phyloP scores from a whole-genome alignment of 2,329 filamentous ascomycete species.

The Paraphoma sp. region DNA sequence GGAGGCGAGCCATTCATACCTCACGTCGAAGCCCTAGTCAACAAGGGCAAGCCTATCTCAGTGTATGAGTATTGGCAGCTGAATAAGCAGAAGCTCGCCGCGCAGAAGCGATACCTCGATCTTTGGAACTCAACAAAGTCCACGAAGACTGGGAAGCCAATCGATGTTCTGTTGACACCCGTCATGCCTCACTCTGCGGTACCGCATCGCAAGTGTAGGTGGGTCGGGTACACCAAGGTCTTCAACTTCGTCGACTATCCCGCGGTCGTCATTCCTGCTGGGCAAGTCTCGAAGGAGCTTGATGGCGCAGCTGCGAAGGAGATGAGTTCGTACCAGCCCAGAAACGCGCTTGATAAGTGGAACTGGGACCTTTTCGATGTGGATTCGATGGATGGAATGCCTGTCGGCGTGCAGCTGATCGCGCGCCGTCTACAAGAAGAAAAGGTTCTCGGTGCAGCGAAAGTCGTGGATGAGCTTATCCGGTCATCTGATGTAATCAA shows the following conservation, averaged over 20 bases:
- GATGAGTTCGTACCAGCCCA: slow-evolving; percentile 48
- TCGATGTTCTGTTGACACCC: slow-evolving; percentile 65
- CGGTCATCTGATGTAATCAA: neutral
- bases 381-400: slow-evolving; percentile 46
- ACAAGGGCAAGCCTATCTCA: slow-evolving; percentile 58
- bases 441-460: slow-evolving; percentile 46
- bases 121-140: slow-evolving; percentile 62
- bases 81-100: slow-evolving; percentile 62
- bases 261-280: slow-evolving; percentile 63
- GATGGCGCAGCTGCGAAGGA: slow-evolving; percentile 43
- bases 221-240: slow-evolving; percentile 67
- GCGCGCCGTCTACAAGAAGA: slow-evolving; percentile 47
- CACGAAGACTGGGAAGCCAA: slow-evolving; percentile 51
- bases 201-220: slow-evolving; percentile 53
- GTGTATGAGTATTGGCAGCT: slow-evolving; percentile 73
- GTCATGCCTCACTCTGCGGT: slow-evolving; percentile 67
- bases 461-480: slow-evolving; percentile 29
- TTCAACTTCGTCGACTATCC: slow-evolving; percentile 70
- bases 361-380: slow-evolving; percentile 54
- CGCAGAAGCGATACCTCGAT: slow-evolving; percentile 64
- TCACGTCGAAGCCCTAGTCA: slow-evolving; percentile 62
- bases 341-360: slow-evolving; percentile 61
- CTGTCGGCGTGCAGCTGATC: slow-evolving; percentile 46
- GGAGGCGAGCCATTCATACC: slow-evolving; percentile 62
- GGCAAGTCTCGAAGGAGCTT: slow-evolving; percentile 52